Base-by-base conservation (phyloP, 345 rosid genomes). In the Kernera saxatilis region DNA sequence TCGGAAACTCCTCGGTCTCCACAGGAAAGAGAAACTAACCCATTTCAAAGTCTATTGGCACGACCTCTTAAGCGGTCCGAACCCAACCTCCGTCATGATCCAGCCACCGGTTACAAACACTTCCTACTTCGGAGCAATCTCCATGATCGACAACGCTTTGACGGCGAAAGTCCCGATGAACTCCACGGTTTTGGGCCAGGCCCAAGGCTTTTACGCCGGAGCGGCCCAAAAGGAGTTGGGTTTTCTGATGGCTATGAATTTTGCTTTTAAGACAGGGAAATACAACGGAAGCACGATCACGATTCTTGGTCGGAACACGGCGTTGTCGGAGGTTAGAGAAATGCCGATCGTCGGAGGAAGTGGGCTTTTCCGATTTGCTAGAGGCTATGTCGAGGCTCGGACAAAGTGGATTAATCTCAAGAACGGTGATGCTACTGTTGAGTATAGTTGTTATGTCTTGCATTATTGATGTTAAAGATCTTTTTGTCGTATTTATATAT, bases 341-440 rank as follows among this genome's bases (percentile, higher is more conserved):
- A 83, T 91, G 91, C 91, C 96, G 13, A 84, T 91, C 64, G 59
- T 88, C 30, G 86, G 90, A 30, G 96, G 96, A 33, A 84, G 88
- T 72, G 96, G 97, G 14, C 79, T 88, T 36, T 83, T 91, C 85
- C 81, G 93, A 55, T 85, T 88, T 67, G 93, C 88, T 1, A 73
- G 90, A 56, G 97, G 97, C 0, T 91, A 87, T 79, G 96, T 79
- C 23, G 76, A 84, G 58, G 85, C 84, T 1, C 73, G 52, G 22
- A 91, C 92, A 10, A 70, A 79, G 52, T 56, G 52, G 41, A 3
- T 86, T n/a, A 61, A 87, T 77, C 3, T 14, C 6, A 70, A 50
- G 25, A 73, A 73, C 5, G 73, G 79, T 5, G 78, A 86, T 71
- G 88, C 91, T 50, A 67, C 53, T 4, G 83, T 86, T 18, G 83